These are phyloP conservation scores for Darksidea phi DNA, from an alignment of 495 filamentous ascomycete genomes.

Conservation along the genomic window DNA sequence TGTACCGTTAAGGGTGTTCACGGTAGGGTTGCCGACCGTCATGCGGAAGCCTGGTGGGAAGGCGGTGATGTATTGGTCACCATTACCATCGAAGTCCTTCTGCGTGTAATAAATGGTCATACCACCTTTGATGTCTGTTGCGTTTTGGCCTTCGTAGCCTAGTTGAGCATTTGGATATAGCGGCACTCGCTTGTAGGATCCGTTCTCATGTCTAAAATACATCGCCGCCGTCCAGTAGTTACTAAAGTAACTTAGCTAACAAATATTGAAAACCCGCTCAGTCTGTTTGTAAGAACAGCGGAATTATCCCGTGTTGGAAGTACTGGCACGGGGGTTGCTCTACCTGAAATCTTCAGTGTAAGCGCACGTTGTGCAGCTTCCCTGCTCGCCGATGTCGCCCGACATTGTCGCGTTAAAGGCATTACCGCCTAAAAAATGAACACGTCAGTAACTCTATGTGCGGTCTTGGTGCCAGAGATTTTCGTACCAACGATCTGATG, in stretches of 20 bases:
- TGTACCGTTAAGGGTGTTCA: conserved; percentile 6
- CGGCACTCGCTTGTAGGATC: conserved; percentile 49
- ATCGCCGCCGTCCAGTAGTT: conserved; percentile 48
- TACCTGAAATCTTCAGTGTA: conserved; percentile 44
- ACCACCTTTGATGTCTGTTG: conserved; percentile 50
- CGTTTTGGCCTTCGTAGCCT: not conserved
- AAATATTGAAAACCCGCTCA: no score
- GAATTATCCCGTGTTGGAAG: no score
- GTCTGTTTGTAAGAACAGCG: no score
- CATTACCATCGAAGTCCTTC: conserved; percentile 46
- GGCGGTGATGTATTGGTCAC: conserved; percentile 46
- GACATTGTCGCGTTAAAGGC: conserved; percentile 51
- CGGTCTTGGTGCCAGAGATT: not conserved
- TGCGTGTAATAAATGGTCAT: conserved; percentile 51
- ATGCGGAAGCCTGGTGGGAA: conserved; percentile 57
- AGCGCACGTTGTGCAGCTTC: conserved; percentile 46
- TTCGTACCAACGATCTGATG: conserved; percentile 44
- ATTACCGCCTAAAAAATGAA: conserved; percentile 46
- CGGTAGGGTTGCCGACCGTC: conserved; percentile 51
- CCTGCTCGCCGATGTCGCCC: conserved; percentile 49
- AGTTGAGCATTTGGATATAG: conserved; percentile 44
- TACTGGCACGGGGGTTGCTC: not conserved
- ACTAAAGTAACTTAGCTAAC: no score
- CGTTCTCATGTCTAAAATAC: conserved; percentile 54
- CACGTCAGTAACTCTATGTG: not conserved